Conservation (phyloP, 2,329 filamentous ascomycete species). For the Fusarium tupiense region DNA sequence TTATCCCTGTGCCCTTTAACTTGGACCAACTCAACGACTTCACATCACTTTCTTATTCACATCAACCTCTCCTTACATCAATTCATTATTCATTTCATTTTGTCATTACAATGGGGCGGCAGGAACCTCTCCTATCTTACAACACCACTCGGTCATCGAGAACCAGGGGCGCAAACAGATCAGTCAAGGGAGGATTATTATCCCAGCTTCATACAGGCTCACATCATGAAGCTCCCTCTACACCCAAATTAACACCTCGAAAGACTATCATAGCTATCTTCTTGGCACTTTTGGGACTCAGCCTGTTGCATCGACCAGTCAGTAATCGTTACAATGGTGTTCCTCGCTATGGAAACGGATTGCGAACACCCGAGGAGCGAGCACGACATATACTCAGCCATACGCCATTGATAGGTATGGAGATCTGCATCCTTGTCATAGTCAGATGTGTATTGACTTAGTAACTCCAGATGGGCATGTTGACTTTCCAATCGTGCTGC, state of each 20-base stretch:
- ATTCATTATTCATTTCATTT: neutral
- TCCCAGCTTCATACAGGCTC: constrained; percentile 33
- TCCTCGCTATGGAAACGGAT: constrained; percentile 41
- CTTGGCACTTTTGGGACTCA: constrained; percentile 41
- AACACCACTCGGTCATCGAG: constrained; percentile 24
- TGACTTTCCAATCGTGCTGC: constrained; percentile 81
- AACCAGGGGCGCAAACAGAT: constrained; percentile 24
- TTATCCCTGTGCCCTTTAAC: constrained; percentile 21
- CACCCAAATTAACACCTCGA: constrained; percentile 40
- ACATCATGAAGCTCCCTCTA: constrained; percentile 29
- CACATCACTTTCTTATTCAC: neutral
- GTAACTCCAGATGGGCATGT: constrained; percentile 81
- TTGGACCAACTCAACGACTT: neutral
- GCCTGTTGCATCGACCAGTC: constrained; percentile 42
- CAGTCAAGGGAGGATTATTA: constrained; percentile 31
- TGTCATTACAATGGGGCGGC: constrained; percentile 27
- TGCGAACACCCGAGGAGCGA: constrained; percentile 54
- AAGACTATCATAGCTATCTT: constrained; percentile 39
- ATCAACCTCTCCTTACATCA: neutral
- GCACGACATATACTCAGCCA: constrained; percentile 57
- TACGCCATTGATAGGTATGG: constrained; percentile 61
- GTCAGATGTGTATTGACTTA: neutral
- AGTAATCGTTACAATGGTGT: constrained; percentile 37
- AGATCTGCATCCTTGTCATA: neutral
- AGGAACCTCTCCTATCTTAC: constrained; percentile 36